Conservation (phyloP, 2,329 filamentous ascomycete genomes). For the Paracoccidioides brasiliensis region DNA sequence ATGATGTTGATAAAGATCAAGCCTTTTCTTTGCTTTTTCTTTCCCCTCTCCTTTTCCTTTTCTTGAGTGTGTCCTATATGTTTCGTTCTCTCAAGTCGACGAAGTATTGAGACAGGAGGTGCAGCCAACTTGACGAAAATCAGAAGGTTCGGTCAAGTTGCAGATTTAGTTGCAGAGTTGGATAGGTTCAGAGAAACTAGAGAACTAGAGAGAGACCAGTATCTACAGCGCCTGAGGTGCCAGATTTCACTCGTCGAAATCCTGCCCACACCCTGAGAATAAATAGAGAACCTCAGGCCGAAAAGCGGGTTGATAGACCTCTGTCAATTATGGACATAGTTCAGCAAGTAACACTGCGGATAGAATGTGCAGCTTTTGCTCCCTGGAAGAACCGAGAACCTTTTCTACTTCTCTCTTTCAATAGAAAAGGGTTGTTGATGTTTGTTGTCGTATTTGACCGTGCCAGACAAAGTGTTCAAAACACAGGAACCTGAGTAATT, state of each 20-base stretch:
- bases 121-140: background rate
- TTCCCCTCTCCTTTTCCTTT: background rate
- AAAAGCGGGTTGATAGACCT: background rate
- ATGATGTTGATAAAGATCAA: background rate
- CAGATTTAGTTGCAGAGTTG: background rate
- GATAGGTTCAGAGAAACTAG: background rate
- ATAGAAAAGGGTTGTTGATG: background rate
- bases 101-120: slow-evolving; percentile 1
- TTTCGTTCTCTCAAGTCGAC: background rate
- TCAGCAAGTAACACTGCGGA: background rate
- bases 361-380: background rate
- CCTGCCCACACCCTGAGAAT: background rate
- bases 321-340: background rate
- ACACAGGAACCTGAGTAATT: slow-evolving; percentile 1
- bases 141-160: slow-evolving; percentile 1
- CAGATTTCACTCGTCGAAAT: background rate
- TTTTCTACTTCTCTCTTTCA: background rate
- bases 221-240: background rate
- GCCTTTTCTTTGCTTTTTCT: background rate
- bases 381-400: background rate
- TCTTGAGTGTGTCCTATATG: too few relatives aligned
- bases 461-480: background rate
- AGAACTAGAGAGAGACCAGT: background rate
- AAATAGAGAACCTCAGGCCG: background rate
- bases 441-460: background rate